These are phyloP conservation scores for Cladosporium sp. DNA, from an alignment of 2,329 filamentous ascomycete genomes.

Conservation along the genomic window DNA sequence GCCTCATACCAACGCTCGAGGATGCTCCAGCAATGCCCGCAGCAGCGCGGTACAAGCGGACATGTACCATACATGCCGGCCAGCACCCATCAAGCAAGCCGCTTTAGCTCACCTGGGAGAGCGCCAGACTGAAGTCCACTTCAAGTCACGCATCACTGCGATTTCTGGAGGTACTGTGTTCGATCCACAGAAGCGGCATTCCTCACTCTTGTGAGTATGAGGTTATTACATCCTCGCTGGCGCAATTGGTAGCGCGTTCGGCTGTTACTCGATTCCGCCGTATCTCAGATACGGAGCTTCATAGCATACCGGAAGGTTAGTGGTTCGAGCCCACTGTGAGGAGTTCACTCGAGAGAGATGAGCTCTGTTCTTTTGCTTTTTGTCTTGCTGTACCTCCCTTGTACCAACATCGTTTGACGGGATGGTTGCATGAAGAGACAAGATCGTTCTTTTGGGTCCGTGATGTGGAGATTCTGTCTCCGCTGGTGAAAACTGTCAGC, in stretches of 20 bases:
- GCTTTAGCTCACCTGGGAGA: conserved; percentile 44
- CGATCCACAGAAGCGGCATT: conserved; percentile 40
- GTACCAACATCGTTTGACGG: not conserved
- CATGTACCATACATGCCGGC: conserved; percentile 37
- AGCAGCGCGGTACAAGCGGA: not conserved
- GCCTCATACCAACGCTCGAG: not conserved
- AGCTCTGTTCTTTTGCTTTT: not conserved
- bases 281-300: not conserved
- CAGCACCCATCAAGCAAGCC: conserved; percentile 29
- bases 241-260: not conserved
- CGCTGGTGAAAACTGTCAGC: not conserved
- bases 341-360: not conserved
- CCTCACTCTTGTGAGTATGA: not conserved
- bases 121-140: conserved; percentile 41
- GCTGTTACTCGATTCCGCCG: not conserved
- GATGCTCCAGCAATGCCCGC: not conserved
- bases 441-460: not conserved
- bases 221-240: not conserved
- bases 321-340: not conserved
- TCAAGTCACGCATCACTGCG: conserved; percentile 30
- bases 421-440: not conserved
- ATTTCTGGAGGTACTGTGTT: conserved; percentile 44
- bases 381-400: not conserved
- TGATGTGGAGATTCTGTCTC: not conserved
- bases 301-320: not conserved